Percentiles rank a stretch among this genome's conserved stretches.
Conservation (phyloP, 1,139 yeast genomes). For the Yamadazyma aaseri region DNA sequence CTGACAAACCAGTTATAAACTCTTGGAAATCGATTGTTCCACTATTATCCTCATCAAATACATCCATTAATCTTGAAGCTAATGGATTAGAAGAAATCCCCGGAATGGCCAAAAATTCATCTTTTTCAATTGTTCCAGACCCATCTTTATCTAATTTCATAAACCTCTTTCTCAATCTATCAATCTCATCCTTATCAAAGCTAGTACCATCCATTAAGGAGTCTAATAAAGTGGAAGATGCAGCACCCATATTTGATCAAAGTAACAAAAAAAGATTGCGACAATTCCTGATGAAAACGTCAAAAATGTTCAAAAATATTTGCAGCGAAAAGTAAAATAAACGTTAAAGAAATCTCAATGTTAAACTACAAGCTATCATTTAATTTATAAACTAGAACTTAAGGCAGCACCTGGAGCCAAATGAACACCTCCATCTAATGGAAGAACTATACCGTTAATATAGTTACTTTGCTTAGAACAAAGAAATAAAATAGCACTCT, state of each 20-base stretch:
- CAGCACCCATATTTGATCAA: constrained; percentile 82
- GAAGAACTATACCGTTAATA: constrained; percentile 67
- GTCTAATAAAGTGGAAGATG: constrained; percentile 65
- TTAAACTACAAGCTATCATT: neutral
- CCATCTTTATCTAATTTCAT: constrained; percentile 94
- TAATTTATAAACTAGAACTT: constrained; percentile 2
- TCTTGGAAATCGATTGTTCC: constrained; percentile 96
- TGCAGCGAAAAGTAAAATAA: too few relatives aligned
- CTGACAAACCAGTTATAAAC: constrained; percentile 85
- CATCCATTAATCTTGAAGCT: constrained; percentile 86
- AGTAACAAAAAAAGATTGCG: too few relatives aligned
- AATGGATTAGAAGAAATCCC: constrained; percentile 90
- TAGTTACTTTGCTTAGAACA: constrained; percentile 60
- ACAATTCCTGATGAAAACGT: too few relatives aligned
- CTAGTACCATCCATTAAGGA: constrained; percentile 74
- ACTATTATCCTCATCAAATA: constrained; percentile 89
- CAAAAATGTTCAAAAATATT: too few relatives aligned
- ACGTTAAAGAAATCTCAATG: too few relatives aligned
- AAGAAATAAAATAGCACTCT: constrained; percentile 58
- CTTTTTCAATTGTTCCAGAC: constrained; percentile 87
- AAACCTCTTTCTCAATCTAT: constrained; percentile 85
- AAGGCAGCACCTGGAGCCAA: constrained; percentile 22
- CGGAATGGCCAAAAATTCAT: constrained; percentile 88
- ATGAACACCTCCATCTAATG: constrained; percentile 71
- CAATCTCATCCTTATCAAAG: constrained; percentile 87